Base-by-base conservation (phyloP, 1,139 yeast genomes). In the Geotrichum citri-aurantii region DNA sequence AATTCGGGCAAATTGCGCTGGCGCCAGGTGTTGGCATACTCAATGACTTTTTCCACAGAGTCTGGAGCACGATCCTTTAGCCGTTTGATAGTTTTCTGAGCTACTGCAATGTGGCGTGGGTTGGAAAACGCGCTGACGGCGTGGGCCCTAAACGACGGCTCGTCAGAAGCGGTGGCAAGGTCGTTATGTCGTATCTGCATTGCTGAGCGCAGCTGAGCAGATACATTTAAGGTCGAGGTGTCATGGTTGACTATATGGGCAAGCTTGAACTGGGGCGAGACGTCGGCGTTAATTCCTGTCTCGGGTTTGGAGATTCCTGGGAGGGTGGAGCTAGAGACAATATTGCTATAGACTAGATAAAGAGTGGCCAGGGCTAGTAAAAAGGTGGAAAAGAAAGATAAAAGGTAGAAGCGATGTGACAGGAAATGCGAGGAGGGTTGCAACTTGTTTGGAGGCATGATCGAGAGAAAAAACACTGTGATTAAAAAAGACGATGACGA, bases 41-140 rank as follows among this genome's bases (percentile, higher is more conserved):
- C 77, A 57, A 88, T 70, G 67, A 85, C 87, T 1, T 85, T 78
- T 65, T 87, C 92, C 56, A 88, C 75, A 65, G 79, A 81, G 48
- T 80, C 83, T 0, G 92, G 91, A 46, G 79, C 76, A 48, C 95
- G 77, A 55, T 85, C 79, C 24, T 72, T 73, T 61, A 88, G 69
- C 60, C 95, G 73, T 31, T 74, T 75, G 37, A 83, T 76, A 26
- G 65, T 58, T 54, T 64, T 63, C 40, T 59, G 62, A 52, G 29
- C 33, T 2, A 33, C 52, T 1, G 42, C 27, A 40, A 54, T 40
- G 14, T 48, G n/a, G 21, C 46, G 54, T 0, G 57, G 44, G 19
- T 57, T 11, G 54, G 26, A 11, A 26, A 46, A 55, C 53, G 55
- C 12, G 56, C 57, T 12, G 53, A 31, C n/a, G 42, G 40, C 17